Percentiles rank a stretch among this genome's conserved stretches.
Conservation (phyloP, 768 basidiomycete genomes). For the Atractiella rhizophila region DNA sequence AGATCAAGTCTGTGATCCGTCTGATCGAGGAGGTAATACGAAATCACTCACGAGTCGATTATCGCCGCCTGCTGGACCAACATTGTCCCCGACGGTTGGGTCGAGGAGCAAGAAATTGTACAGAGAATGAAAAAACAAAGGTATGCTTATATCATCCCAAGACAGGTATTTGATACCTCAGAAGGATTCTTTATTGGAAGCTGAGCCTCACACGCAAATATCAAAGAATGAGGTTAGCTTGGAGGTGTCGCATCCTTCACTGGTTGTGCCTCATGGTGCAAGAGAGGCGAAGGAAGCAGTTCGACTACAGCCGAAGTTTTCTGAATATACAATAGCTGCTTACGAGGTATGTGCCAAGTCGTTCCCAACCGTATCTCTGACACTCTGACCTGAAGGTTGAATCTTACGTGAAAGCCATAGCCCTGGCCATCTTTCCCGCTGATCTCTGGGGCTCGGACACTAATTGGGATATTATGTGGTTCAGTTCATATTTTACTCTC, state of each 20-base stretch:
- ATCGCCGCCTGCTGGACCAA: slow-evolving; percentile 35
- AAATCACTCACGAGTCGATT: slow-evolving; percentile 44
- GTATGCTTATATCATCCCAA: too few species aligned
- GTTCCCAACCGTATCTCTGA: slow-evolving; percentile 48
- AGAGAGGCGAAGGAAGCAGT: background rate
- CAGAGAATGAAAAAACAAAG: too few species aligned
- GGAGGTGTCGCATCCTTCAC: too few species aligned
- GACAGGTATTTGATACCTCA: too few species aligned
- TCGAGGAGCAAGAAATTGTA: too few species aligned
- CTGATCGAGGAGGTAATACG: slow-evolving; percentile 38
- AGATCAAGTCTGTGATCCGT: slow-evolving; percentile 33
- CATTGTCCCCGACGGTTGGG: slow-evolving; percentile 31
- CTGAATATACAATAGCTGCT: slow-evolving; percentile 4
- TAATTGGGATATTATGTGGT: slow-evolving; percentile 36
- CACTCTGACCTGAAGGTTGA: too few species aligned
- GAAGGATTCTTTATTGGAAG: too few species aligned
- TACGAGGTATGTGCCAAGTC: slow-evolving; percentile 15
- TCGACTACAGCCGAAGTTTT: slow-evolving; percentile 1
- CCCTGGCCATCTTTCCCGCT: slow-evolving; percentile 23
- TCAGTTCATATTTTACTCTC: background rate
- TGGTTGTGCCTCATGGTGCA: background rate
- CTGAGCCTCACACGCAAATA: too few species aligned
- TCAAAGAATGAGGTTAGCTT: too few species aligned
- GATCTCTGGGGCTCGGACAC: slow-evolving; percentile 45
- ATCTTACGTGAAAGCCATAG: too few species aligned